Evolutionary conservation across 2,329 filamentous ascomycete genomes (phyloP).

Genomic region (Teratosphaeriaceae sp.): DNA sequence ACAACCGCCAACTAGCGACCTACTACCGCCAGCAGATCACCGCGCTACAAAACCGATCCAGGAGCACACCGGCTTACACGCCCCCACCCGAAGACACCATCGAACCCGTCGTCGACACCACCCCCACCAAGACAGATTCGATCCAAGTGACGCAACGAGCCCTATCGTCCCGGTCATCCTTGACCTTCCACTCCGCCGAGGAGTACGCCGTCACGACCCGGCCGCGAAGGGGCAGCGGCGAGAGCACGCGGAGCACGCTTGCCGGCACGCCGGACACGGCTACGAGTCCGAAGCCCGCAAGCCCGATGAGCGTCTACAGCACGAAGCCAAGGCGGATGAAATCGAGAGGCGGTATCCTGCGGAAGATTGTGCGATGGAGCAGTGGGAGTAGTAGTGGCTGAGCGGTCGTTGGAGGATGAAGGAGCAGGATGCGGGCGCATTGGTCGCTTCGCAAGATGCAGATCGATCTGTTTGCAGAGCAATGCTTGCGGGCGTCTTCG

Average conservation of each 20-base stretch:
- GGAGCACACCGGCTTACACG: not conserved
- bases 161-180: too few relatives aligned
- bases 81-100: not conserved
- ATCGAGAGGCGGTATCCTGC: not conserved
- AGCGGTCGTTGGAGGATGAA: too few relatives aligned
- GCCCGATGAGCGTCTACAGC: not conserved
- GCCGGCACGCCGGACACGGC: not conserved
- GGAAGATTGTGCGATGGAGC: not conserved
- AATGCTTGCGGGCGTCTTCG: too few relatives aligned
- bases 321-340: not conserved
- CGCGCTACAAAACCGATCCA: not conserved
- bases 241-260: not conserved
- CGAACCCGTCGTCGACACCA: not conserved
- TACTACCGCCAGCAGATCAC: conserved; percentile 1
- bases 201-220: not conserved
- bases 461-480: too few relatives aligned
- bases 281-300: not conserved
- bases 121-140: not conserved
- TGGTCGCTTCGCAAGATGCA: too few relatives aligned
- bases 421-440: too few relatives aligned
- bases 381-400: not conserved
- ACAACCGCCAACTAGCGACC: not conserved
- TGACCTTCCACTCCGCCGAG: too few relatives aligned
- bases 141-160: too few relatives aligned
- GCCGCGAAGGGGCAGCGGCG: not conserved